These are phyloP conservation scores for Kondoa subrosea DNA, from an alignment of 768 basidiomycete species.

Conservation along the genomic window DNA sequence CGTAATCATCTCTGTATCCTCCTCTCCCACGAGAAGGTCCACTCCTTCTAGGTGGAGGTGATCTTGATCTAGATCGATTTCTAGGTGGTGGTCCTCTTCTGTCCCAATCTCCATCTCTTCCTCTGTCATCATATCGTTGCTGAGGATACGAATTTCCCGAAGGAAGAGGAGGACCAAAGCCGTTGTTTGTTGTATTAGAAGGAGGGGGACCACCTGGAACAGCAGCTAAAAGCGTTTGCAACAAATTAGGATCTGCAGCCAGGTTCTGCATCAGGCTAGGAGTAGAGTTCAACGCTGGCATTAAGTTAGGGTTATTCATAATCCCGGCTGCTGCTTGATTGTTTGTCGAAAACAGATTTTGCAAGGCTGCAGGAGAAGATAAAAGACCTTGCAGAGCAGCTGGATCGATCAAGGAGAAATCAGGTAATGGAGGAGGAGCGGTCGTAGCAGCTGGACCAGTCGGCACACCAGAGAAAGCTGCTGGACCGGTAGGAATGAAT, in stretches of 20 bases:
- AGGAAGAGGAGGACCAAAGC: neutral
- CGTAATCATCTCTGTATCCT: constrained; percentile 9
- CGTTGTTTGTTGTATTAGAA: neutral
- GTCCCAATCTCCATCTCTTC: neutral
- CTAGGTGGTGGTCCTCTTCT: neutral
- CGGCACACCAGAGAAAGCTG: neutral
- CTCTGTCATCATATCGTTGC: neutral
- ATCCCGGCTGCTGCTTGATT: neutral
- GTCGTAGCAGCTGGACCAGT: too few relatives aligned
- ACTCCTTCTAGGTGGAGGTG: neutral
- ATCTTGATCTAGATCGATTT: neutral
- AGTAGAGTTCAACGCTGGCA: neutral
- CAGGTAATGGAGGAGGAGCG: constrained; percentile 1
- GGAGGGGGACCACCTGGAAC: neutral
- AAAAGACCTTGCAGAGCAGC: constrained; percentile 13
- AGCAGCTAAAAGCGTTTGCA: neutral
- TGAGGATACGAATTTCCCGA: neutral
- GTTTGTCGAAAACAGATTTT: constrained; percentile 8
- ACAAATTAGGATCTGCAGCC: neutral
- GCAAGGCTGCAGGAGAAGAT: constrained; percentile 9
- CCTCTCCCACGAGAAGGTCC: neutral
- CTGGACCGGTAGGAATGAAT: neutral
- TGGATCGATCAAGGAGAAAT: constrained; percentile 11
- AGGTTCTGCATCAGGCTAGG: neutral
- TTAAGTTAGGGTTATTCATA: neutral